Evolutionary conservation across 768 basidiomycete species (phyloP), one percentile per base, ranked within the genome.

Genomic region (Rhodotorula sphaerocarpa): DNA sequence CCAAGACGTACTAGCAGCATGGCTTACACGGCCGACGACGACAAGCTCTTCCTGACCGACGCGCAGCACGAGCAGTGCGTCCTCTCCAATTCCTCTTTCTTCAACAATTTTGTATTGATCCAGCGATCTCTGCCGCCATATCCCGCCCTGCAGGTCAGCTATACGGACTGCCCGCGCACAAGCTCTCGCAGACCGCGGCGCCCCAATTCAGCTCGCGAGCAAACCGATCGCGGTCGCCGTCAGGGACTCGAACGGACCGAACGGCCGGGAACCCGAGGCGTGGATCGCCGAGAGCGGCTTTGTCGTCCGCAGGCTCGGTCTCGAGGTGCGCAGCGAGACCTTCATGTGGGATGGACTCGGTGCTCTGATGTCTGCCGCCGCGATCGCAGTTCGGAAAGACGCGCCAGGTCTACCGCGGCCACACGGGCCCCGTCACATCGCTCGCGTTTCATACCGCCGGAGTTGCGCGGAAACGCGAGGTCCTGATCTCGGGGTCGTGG

Each of bases 401-500:
- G 2, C 72, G 83, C 51, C 83, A 85, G 71, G 74, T 86, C 23
- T 91, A 82, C 76, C 83, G 79, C 70, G 91, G 90, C 0, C 93
- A 99, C 73, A 82, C 80, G 3, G 93, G 87, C 9, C 93, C 93
- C 39, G 88, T 92, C 51, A 92, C 92, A 5, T 83, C 81, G 39
- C 77, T 99, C 36, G 83, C 84, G 10, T 86, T 96, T 70, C 72
- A 67, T 43, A 64, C 62, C 5, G 81, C 20, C 33, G 6, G 18
- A 77, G 67, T 78, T 53, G 0, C 1, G 25, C 20, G 76, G 80
- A 59, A 46, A n/a, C 75, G 73, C 18, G 78, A 79, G 65, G 74
- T 86, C 12, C 76, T 99, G 42, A 81, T 97, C 66, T 90, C 88
- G 47, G 91, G 88, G 27, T 91, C 91, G 50, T 99, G 95, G 95